Base-by-base conservation (phyloP, 2,329 filamentous ascomycete genomes). In the Xylaria sp. region DNA sequence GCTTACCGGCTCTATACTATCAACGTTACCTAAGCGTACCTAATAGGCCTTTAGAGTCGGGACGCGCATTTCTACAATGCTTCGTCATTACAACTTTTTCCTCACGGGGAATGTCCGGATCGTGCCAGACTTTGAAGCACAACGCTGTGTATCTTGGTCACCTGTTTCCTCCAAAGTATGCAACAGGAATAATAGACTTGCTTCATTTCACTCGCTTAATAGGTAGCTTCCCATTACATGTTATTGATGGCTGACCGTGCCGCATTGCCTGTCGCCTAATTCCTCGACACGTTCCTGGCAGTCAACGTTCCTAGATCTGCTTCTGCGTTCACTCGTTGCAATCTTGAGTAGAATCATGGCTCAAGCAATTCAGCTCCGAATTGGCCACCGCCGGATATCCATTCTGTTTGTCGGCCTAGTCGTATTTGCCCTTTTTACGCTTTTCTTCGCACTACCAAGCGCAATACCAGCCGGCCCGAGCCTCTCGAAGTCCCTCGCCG, bases 301-400 rank as follows among this genome's bases (percentile, higher is more conserved):
- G 39, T 23, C 57, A 5, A 39, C 59, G 28, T 54, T 58, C 18
- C 9, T 61, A 31, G 23, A 59, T 54, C 15, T 65, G 34, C 46
- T 9, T n/a, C 57, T 20, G 12, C 41, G 31, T 48, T 15, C n/a
- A 58, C 52, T 61, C 37, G 31, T 50, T 44, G 28, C 58, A 34
- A 25, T 8, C 25, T 58, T 46, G 23, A n/a, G 12, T 25, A 28
- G 18, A 25, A 73, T 65, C 6, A 87, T 87, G 85, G 84, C 84
- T 34, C 82, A 82, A 69, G 82, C 84, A 73, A 81, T 85, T 61
- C 85, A 86, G 61, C 81, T 84, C 61, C 84, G 84, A 63, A 79
- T 90, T 67, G 80, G 82, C 54, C 82, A 87, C 25, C 85, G 87
- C 56, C 86, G 86, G 64, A 79, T 89, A 71, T 84, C 84, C 20